Evolutionary conservation across 108 stramenopile genomes (phyloP), one percentile per base, ranked within the genome.

Genomic region (Fragilaria crotonensis): DNA sequence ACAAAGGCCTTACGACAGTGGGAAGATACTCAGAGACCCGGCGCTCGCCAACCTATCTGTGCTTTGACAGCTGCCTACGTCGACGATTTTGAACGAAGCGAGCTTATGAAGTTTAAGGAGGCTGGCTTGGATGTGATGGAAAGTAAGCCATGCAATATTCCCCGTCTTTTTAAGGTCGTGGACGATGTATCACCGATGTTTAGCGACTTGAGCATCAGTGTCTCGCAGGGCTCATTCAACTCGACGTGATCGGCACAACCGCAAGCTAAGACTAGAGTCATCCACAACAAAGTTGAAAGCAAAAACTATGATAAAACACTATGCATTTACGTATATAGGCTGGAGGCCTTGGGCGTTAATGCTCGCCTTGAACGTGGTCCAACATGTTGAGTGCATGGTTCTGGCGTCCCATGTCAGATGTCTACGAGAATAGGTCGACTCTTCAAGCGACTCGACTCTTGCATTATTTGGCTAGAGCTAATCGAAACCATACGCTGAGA

Each of bases 131-230:
- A 93, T 72, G 92, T 93, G 22, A 83, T 93, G 84, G 92, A 93
- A 58, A 90, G 84, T 60, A 93, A 93, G 57, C 92, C 92, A 9
- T 87, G 81, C 62, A 93, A 90, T 45, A 86, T 93, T 31, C 86
- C 92, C 28, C 68, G 92, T 22, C 57, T 93, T 30, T 86, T 93
- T 74, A 93, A 93, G 68, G 89, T 94, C 11, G 89, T 94, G 17
- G 93, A 94, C 59, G 93, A 94, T 59, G 89, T 94, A 4, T 86
- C 88, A 25, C 88, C 88, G 7, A 94, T 94, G 93, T 94, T 94
- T 64, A 84, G 82, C 67, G 89, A 94, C 64, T 68, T 94, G 62
- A 86, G 83, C 54, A 89, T 90, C 31, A 81, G 67, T 62, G 84
- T 85, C 21, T 85, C 60, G 48, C 70, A 76, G 14, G 36, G 36